Evolutionary conservation across 768 basidiomycete genomes (phyloP).

Genomic region (Austroboletus festivus): DNA sequence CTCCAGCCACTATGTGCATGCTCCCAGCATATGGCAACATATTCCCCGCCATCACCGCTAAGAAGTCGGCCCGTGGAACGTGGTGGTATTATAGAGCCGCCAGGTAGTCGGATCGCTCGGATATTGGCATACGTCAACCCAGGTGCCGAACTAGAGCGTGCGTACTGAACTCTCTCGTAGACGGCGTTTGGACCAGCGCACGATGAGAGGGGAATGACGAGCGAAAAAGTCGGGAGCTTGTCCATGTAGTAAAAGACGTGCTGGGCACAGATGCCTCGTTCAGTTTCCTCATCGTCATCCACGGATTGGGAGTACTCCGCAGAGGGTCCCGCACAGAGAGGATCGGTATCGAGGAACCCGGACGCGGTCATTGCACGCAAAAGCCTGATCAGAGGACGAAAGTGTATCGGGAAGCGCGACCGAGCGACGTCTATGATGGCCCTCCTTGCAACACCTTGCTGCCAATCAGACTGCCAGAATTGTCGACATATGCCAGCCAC

Average conservation of each 20-base stretch:
- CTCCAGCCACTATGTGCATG: conserved; percentile 86
- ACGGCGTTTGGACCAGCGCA: conserved; percentile 68
- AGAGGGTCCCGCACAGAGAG: conserved; percentile 45
- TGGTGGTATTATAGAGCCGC: conserved; percentile 67
- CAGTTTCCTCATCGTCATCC: conserved; percentile 39
- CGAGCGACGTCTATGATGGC: conserved; percentile 82
- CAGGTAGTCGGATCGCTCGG: conserved; percentile 69
- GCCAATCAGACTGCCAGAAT: conserved; percentile 81
- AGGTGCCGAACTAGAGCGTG: conserved; percentile 42
- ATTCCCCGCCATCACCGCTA: conserved; percentile 65
- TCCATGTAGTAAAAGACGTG: conserved; percentile 78
- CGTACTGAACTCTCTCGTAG: conserved; percentile 66
- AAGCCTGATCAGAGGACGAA: conserved; percentile 64
- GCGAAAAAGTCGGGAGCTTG: conserved; percentile 69
- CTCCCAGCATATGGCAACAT: conserved; percentile 72
- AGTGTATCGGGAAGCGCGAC: conserved; percentile 79
- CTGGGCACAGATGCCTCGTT: conserved; percentile 57
- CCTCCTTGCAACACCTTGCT: conserved; percentile 61
- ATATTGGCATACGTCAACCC: conserved; percentile 63
- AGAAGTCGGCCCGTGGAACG: conserved; percentile 68
- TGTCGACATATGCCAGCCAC: conserved; percentile 70
- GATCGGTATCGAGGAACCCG: conserved; percentile 74
- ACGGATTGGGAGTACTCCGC: conserved; percentile 44
- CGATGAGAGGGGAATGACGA: conserved; percentile 60
- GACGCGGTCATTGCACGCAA: conserved; percentile 74